phyloP scores from a whole-genome alignment of 306 rosid genomes.

The Cercis canadensis region DNA sequence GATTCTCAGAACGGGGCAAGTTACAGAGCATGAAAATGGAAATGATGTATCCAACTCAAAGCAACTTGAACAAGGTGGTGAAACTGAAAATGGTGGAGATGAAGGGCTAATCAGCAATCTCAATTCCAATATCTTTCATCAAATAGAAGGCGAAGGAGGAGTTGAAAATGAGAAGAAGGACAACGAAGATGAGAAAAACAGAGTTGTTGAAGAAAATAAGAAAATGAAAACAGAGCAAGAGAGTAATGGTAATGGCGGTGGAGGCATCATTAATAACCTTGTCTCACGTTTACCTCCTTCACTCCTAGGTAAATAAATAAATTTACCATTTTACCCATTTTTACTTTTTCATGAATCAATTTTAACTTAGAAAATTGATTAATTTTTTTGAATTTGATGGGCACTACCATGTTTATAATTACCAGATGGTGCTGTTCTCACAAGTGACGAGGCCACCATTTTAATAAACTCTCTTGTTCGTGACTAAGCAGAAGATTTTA shows the following conservation, averaged over 20 bases:
- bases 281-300: conserved; percentile 45
- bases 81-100: neutral
- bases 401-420: neutral
- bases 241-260: conserved; percentile 8
- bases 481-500: conserved; percentile 26
- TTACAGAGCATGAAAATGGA: conserved; percentile 1
- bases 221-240: conserved; percentile 35
- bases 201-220: conserved; percentile 30
- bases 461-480: conserved; percentile 55
- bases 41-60: neutral
- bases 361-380: neutral
- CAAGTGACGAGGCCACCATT: conserved; percentile 53
- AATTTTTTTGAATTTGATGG: too few species aligned
- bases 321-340: neutral
- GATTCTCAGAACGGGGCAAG: conserved; percentile 28
- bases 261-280: conserved; percentile 40
- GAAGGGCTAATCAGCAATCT: conserved; percentile 43
- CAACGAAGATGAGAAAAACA: conserved; percentile 10
- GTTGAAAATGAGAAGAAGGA: too few species aligned
- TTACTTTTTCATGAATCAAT: too few species aligned
- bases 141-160: too few species aligned
- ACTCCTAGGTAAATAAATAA: conserved; percentile 31
- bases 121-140: conserved; percentile 45
- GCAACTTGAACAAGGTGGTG: neutral
- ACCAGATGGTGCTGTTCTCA: conserved; percentile 47